Evolutionary conservation across 2,329 filamentous ascomycete species (phyloP), one percentile per base, ranked within the genome.

Genomic region (Fusarium secorum): DNA sequence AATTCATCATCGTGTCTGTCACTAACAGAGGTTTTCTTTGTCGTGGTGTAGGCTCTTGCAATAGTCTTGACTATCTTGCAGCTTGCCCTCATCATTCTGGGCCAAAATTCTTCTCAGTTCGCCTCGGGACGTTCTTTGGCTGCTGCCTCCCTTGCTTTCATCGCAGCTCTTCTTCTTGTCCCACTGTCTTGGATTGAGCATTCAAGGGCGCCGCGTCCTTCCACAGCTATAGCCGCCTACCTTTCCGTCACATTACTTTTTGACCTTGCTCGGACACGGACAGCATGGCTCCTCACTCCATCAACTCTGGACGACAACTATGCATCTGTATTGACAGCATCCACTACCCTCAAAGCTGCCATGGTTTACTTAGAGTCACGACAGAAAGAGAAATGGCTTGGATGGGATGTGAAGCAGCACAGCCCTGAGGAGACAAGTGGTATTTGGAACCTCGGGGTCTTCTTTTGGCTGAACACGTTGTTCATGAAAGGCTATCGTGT

Each of bases 241-340:
- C 26, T 54, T 5, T 54, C 51, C 10, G n/a, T 24, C 17, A 54
- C 51, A 11, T 42, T 54, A 17, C 11, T 54, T 4, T 54, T 54
- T 9, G 51, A 54, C 11, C 4, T 54, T 26, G 26, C 36, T 42
- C 36, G 36, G 17, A 24, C 17, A 20, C 36, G 51, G 9, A 42
- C 51, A 32, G 17, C 36, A 24, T 54, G 51, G 51, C 51, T 54
- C 6, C 20, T 42, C 0, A 11, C 3, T 32, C 1, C 24, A 38
- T 15, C 20, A 22, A 1, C 14, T 7, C 10, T 24, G 4, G 7
- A 18, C 6, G 1, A 17, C 0, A 20, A 4, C 0, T 54, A 54
- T 28, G 51, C 36, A 2, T 39, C 36, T 18, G 11, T 54, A 8
- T 11, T 54, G 17, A 26, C 51, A 20, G 4, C 28, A 42, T 4